A percentile compares a stretch with the other conserved stretches of the same genome.
Evolutionary conservation across 306 rosid genomes (phyloP).

Genomic region (Alnus glutinosa): DNA sequence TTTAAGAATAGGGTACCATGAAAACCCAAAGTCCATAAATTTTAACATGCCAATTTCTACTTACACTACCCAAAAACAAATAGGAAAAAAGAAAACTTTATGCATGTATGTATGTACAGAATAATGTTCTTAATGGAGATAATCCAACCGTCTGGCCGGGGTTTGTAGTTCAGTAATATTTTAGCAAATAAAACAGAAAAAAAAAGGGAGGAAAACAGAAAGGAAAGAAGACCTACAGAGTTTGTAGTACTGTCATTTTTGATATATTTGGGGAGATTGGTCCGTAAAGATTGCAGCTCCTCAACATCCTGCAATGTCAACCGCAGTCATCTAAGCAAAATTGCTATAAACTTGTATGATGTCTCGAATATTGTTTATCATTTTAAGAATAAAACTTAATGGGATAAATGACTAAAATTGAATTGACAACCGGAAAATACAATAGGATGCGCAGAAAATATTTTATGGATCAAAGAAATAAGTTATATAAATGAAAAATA

Average conservation of each 20-base stretch:
- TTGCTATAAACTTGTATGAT: neutral
- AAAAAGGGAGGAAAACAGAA: no score
- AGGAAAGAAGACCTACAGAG: neutral
- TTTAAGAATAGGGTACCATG: no score
- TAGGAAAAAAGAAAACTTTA: neutral
- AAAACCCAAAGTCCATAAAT: no score
- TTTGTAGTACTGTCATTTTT: neutral
- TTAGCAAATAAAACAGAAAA: neutral
- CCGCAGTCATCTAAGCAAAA: neutral
- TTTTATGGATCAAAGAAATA: no score
- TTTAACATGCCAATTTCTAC: neutral
- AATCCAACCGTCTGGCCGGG: neutral
- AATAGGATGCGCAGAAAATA: no score
- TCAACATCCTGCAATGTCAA: constrained; percentile 28
- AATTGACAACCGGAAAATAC: no score
- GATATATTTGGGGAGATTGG: constrained; percentile 9
- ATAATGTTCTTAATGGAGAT: neutral
- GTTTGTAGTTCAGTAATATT: neutral
- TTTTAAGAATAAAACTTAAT: no score
- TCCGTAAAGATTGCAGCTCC: constrained; percentile 29
- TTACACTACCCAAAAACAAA: neutral
- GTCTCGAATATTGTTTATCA: no score
- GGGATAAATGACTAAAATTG: no score
- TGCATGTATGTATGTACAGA: neutral
- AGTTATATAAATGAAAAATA: no score